phyloP scores from a whole-genome alignment of 1,284 basidiomycete species.

The Hemileia vastatrix region DNA sequence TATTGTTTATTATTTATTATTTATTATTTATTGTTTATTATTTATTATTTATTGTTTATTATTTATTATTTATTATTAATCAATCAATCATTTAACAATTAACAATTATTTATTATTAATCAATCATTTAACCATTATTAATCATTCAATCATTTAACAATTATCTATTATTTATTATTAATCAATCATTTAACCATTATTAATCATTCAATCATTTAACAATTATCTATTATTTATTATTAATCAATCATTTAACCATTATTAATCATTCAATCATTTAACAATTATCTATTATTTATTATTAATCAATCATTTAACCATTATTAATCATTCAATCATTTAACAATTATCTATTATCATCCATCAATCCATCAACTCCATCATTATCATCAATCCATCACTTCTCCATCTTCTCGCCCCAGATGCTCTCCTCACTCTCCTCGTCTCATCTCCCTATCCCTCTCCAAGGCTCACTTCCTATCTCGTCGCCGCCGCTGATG shows the following conservation, averaged over 20 bases:
- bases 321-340: too few species aligned
- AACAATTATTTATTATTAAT: not conserved
- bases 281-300: not conserved
- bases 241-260: not conserved
- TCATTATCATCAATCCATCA: not conserved
- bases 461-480: slow-evolving; percentile 7
- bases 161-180: not conserved
- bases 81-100: not conserved
- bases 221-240: not conserved
- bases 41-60: not conserved
- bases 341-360: not conserved
- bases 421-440: not conserved
- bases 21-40: not conserved
- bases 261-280: not conserved
- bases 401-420: not conserved
- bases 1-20: not conserved
- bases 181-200: not conserved
- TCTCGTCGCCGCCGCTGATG: not conserved
- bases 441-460: not conserved
- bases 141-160: not conserved
- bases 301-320: not conserved
- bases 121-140: not conserved
- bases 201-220: not conserved
- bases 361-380: not conserved
- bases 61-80: not conserved